A percentile compares a stretch with the other conserved stretches of the same genome.
phyloP scores from a whole-genome alignment of 805 yeast species.

The Sugiyamaella qingdaonensis region DNA sequence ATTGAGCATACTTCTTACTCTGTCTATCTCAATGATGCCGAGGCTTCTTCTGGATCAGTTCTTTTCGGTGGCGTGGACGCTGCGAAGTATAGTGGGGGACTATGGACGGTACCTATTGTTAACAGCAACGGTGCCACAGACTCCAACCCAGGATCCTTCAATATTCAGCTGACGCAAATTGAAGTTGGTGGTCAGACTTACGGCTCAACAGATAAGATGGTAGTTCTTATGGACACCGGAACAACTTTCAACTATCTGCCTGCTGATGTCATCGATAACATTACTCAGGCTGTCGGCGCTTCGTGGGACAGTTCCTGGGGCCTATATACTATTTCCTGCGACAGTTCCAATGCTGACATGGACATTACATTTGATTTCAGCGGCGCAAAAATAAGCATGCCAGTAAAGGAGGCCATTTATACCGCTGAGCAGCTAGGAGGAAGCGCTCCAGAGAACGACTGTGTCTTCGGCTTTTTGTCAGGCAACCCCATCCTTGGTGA shows the following conservation, averaged over 20 bases:
- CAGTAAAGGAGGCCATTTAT: conserved; percentile 19
- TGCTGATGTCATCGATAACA: not conserved
- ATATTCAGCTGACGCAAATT: conserved; percentile 9
- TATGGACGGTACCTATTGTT: conserved; percentile 21
- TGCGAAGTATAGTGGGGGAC: conserved; percentile 50
- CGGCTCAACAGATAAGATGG: not conserved
- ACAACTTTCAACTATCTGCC: conserved; percentile 21
- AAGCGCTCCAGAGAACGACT: not conserved
- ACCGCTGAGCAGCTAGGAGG: conserved; percentile 1
- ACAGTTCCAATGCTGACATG: conserved; percentile 20
- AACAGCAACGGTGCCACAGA: not conserved
- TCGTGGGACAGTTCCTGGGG: conserved; percentile 4
- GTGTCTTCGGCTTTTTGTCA: not conserved
- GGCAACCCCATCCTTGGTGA: conserved; percentile 51
- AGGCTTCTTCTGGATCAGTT: conserved; percentile 42
- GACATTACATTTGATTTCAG: conserved; percentile 42
- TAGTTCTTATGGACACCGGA: conserved; percentile 19
- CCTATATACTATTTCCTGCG: not conserved
- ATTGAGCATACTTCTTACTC: conserved; percentile 44
- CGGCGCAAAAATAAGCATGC: conserved; percentile 26
- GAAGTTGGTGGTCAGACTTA: conserved; percentile 18
- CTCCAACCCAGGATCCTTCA: conserved; percentile 8
- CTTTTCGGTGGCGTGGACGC: conserved; percentile 71
- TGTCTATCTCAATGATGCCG: conserved; percentile 42
- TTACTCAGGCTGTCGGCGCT: conserved; percentile 13